Evolutionary conservation across 2,329 filamentous ascomycete species (phyloP), one percentile per base, ranked within the genome.

Genomic region (Trichothecium sympodiale): DNA sequence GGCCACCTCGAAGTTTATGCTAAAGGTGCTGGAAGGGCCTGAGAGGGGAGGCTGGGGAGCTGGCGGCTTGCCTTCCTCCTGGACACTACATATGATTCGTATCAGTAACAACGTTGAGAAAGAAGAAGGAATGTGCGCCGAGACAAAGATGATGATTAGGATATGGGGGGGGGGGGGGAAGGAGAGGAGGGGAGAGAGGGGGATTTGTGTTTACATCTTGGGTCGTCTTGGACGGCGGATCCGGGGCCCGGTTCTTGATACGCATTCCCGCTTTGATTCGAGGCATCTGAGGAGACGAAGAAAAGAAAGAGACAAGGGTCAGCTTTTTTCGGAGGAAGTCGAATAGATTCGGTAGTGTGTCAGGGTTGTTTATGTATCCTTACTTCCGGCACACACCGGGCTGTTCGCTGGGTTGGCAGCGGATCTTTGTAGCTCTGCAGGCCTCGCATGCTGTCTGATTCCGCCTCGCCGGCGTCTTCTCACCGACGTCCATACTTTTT

Each of bases 341-440:
- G n/a, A n/a, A n/a, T n/a, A n/a, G n/a, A n/a, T n/a, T 33, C 7
- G 7, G 12, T 15, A 23, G 31, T 28, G 17, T 31, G n/a, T 6
- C 31, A n/a, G 16, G 26, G 33, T 31, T n/a, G 17, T 17, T 41
- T n/a, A n/a, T n/a, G n/a, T n/a, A n/a, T n/a, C n/a, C 45, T 43
- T 57, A 73, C 70, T 66, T 65, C 50, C 61, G 64, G 46, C 71
- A 75, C 20, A 69, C 65, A 9, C 60, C 61, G 3, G 60, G 52
- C 44, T 66, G 62, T 17, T 58, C 56, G 39, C 65, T 65, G 4
- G 64, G 53, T 41, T 64, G 62, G 43, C 71, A 75, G 38, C 65
- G 70, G 16, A 71, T 58, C 54, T 74, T 75, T 38, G 68, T 65
- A 9, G 54, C 57, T 36, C 71, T 57, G 42, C 71, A 74, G 3